A percentile compares a stretch with the other conserved stretches of the same genome.
Evolutionary conservation across 495 filamentous ascomycete genomes (phyloP).

Genomic region (Talaromyces ruber): DNA sequence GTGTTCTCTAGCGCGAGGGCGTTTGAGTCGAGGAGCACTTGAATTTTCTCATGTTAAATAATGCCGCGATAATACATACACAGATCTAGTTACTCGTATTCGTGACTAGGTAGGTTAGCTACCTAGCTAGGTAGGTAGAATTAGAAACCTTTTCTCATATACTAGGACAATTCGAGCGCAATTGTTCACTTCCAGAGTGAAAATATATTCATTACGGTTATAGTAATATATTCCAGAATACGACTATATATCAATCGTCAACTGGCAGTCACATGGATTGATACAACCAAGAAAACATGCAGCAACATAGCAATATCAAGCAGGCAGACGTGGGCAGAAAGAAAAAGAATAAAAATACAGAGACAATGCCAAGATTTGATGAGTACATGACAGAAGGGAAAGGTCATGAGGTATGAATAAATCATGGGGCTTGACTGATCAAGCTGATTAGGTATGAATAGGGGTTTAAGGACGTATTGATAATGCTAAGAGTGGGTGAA

Average conservation of each 20-base stretch:
- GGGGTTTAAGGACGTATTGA: neutral
- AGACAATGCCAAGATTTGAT: neutral
- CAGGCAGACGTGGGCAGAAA: neutral
- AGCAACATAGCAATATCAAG: neutral
- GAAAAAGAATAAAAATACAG: neutral
- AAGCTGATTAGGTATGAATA: neutral
- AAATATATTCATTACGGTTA: neutral
- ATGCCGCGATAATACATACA: neutral
- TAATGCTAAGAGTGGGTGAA: neutral
- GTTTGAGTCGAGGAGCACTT: neutral
- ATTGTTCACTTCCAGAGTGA: no score
- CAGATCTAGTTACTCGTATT: neutral
- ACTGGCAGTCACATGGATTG: no score
- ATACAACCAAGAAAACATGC: neutral
- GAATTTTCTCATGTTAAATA: no score
- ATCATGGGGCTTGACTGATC: neutral
- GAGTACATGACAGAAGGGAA: neutral
- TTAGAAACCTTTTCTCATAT: no score
- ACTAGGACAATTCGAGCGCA: no score
- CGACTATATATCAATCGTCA: neutral
- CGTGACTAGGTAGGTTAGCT: neutral
- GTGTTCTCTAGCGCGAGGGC: neutral
- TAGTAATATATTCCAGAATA: neutral
- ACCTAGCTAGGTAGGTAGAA: neutral
- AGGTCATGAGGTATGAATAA: neutral